Conservation (phyloP, 129 eudicot species). For the Arctium lappa region DNA sequence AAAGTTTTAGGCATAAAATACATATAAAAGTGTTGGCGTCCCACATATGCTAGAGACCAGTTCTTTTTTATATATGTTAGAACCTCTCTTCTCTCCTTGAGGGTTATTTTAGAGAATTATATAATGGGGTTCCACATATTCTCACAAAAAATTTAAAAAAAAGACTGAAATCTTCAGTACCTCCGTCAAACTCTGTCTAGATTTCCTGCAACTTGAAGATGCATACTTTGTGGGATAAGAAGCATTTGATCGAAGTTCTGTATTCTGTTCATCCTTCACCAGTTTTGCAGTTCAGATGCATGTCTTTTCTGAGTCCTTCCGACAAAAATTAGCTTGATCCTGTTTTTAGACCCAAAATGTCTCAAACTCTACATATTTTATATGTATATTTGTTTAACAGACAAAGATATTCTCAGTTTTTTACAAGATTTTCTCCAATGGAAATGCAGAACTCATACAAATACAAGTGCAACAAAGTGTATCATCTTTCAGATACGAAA, state of each 20-base stretch:
- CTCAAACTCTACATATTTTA: neutral
- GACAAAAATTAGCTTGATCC: neutral
- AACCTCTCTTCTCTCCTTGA: neutral
- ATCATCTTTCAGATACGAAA: neutral
- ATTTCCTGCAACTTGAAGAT: constrained; percentile 21
- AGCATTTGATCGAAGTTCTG: constrained; percentile 12
- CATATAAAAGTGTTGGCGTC: neutral
- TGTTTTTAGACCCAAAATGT: neutral
- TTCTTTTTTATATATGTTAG: neutral
- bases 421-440: neutral
- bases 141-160: neutral
- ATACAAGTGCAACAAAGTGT: neutral
- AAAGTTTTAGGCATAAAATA: neutral
- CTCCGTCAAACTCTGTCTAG: constrained; percentile 26
- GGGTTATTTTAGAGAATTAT: neutral
- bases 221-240: constrained; percentile 8
- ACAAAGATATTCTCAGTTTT: no score
- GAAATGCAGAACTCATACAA: neutral
- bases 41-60: neutral
- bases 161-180: neutral
- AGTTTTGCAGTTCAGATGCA: constrained; percentile 7
- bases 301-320: neutral
- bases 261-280: constrained; percentile 14
- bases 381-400: no score
- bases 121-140: neutral